These are phyloP conservation scores for Macadamia tetraphylla DNA, from an alignment of 164 flowering plant genomes.

Conservation along the genomic window DNA sequence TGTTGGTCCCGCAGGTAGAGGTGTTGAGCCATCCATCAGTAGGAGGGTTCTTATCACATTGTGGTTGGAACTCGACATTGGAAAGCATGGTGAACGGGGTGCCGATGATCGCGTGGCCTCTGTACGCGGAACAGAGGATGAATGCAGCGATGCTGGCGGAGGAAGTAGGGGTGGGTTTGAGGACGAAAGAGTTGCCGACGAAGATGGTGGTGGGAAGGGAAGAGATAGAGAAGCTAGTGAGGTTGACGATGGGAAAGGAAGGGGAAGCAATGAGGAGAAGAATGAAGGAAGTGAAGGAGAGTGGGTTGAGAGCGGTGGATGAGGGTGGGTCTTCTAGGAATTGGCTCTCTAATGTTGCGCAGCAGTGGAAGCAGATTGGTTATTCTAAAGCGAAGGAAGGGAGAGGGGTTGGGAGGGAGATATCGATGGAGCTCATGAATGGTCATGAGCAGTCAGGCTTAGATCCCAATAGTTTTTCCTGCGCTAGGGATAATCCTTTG, in stretches of 20 bases:
- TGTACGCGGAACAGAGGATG: slow-evolving; percentile 20
- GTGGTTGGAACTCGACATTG: slow-evolving; percentile 22
- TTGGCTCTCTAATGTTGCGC: background rate
- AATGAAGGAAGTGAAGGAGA: slow-evolving; percentile 4
- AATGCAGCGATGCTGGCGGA: slow-evolving; percentile 15
- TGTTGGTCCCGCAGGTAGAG: slow-evolving; percentile 20
- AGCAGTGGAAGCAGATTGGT: slow-evolving; percentile 1
- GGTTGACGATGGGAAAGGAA: slow-evolving; percentile 7
- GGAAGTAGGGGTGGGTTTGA: slow-evolving; percentile 9
- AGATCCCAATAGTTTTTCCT: too few relatives aligned
- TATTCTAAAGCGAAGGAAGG: too few relatives aligned
- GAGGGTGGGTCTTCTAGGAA: slow-evolving; percentile 12
- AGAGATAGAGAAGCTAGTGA: slow-evolving; percentile 8
- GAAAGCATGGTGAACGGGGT: slow-evolving; percentile 23
- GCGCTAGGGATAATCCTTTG: too few relatives aligned
- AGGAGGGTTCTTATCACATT: slow-evolving; percentile 22
- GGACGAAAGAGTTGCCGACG: background rate
- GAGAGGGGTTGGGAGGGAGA: too few relatives aligned
- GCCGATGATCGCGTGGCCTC: slow-evolving; percentile 26
- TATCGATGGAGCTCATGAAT: too few relatives aligned
- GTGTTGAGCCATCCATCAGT: slow-evolving; percentile 12
- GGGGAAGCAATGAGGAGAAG: slow-evolving; percentile 1
- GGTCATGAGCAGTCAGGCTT: too few relatives aligned
- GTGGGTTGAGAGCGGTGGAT: slow-evolving; percentile 1
- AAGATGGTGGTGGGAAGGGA: background rate